phyloP scores from a whole-genome alignment of 202 grass and related monocot species.

The Panicum virgatum region DNA sequence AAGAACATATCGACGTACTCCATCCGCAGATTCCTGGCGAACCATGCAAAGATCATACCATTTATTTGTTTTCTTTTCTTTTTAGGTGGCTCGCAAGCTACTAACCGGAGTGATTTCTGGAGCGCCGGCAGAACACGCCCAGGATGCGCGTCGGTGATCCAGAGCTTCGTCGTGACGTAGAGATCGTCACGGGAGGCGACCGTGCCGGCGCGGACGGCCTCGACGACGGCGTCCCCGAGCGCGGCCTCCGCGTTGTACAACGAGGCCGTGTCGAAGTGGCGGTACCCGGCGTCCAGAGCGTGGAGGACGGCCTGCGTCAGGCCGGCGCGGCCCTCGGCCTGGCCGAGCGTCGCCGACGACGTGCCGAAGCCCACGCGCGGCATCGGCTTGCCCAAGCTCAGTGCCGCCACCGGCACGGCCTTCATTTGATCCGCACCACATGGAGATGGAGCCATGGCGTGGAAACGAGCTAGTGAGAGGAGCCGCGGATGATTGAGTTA shows the following conservation, averaged over 20 bases:
- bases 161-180: slow-evolving; percentile 69
- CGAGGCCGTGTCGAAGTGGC: slow-evolving; percentile 57
- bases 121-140: slow-evolving; percentile 42
- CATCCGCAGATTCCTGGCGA: slow-evolving; percentile 31
- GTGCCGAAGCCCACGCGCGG: slow-evolving; percentile 52
- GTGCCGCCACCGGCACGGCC: not conserved
- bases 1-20: slow-evolving; percentile 61
- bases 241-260: slow-evolving; percentile 35
- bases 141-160: slow-evolving; percentile 36
- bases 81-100: too few species aligned
- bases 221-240: slow-evolving; percentile 31
- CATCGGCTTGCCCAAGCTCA: slow-evolving; percentile 36
- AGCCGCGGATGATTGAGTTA: too few species aligned
- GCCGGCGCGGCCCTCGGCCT: not conserved
- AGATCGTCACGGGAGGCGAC: slow-evolving; percentile 44
- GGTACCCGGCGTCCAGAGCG: slow-evolving; percentile 57
- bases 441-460: too few species aligned
- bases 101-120: slow-evolving; percentile 17
- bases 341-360: slow-evolving; percentile 12
- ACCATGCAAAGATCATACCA: too few species aligned
- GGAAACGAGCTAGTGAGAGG: too few species aligned
- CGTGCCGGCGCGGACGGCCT: slow-evolving; percentile 23
- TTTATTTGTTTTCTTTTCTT: too few species aligned
- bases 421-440: not conserved
- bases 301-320: slow-evolving; percentile 23